Evolutionary conservation across 2,329 filamentous ascomycete genomes (phyloP), one percentile per base, ranked within the genome.

Genomic region (Verticillium longisporum): DNA sequence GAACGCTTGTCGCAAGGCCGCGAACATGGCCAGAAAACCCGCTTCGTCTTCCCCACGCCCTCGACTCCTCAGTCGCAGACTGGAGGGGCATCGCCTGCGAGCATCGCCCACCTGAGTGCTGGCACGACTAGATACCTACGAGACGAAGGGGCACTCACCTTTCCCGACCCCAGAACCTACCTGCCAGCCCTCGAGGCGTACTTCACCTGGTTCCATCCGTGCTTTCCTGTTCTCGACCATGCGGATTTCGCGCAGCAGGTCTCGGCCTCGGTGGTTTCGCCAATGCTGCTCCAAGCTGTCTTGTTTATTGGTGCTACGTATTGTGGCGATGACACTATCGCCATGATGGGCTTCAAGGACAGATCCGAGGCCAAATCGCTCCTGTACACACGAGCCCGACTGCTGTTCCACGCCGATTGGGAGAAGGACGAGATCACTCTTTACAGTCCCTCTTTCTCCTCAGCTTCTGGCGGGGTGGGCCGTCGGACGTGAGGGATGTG

Each of bases 201-300:
- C 69, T 85, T 85, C 60, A 71, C 74, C 26, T 83, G 81, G 77
- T 84, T 84, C 59, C 83, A 85, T 63, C 81, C 83, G 0, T 80
- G 80, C 60, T 85, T 84, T 56, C 81, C 83, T 0, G 75, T 85
- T 13, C 65, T 85, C 0, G 80, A 84, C 64, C 75, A 80, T 4
- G 70, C 71, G 1, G 75, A 77, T 0, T 70, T 83, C 9, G 73
- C 76, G 60, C 68, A 70, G 2, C 69, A 71, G 1, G 76, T 81
- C 45, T 69, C 69, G 7, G 70, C 73, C 10, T 73, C 75, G 10
- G 74, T 70, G 1, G 71, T 83, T 2, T 83, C 82, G 3, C 78
- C 76, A 1, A 71, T 84, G 3, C 68, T 84, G 1, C 66, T 84
- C 1, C 80, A 84, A 64, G 77, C 80, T 0, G 80, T 85, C 72